These are phyloP conservation scores for Rhizopus arrhizus DNA, from an alignment of 371 early-diverging fungal genomes.

Conservation along the genomic window DNA sequence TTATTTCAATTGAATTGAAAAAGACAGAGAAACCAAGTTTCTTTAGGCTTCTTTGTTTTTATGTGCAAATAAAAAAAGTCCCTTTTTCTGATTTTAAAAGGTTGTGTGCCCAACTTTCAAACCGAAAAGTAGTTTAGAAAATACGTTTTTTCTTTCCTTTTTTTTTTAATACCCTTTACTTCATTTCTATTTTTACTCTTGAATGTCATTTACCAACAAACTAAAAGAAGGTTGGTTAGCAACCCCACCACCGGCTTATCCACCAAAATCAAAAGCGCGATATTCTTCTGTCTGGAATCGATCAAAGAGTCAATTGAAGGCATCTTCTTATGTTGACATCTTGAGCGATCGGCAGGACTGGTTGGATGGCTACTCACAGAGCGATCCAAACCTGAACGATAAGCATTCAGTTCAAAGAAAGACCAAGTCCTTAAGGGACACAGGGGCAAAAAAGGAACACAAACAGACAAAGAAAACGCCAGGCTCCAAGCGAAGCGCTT, in stretches of 20 bases:
- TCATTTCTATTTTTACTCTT: not conserved
- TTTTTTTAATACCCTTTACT: not conserved
- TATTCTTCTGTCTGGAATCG: not conserved
- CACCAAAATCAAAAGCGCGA: not conserved
- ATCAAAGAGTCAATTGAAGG: not conserved
- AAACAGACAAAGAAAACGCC: not conserved
- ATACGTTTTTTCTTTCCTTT: not conserved
- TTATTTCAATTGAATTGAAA: no score
- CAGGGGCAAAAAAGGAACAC: not conserved
- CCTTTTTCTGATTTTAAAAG: not conserved
- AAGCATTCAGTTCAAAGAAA: not conserved
- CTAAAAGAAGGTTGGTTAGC: not conserved
- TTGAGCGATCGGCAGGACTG: not conserved
- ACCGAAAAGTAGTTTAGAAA: no score
- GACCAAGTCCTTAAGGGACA: not conserved
- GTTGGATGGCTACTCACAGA: not conserved
- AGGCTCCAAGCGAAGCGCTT: not conserved
- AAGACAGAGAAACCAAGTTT: no score
- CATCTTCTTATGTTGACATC: constrained; percentile 1
- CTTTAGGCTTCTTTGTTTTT: no score
- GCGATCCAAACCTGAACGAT: not conserved
- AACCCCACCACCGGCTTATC: not conserved
- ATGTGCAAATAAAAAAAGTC: not conserved
- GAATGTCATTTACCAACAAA: not conserved
- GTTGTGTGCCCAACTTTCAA: no score